Conservation (phyloP, 805 yeast genomes). For the Hanseniaspora guilliermondii region DNA sequence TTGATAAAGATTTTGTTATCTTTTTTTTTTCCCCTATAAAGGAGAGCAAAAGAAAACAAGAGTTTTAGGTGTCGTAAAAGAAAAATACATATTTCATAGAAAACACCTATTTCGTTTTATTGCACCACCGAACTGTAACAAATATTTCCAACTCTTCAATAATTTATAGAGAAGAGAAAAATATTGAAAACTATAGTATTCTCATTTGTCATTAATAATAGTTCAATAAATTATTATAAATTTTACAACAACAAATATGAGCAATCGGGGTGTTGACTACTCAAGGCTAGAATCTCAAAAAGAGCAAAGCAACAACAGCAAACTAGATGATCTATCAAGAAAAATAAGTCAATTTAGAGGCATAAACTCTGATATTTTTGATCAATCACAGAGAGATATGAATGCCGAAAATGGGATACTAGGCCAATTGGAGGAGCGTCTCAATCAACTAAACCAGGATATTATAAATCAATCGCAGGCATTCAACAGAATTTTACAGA, state of each 20-base stretch:
- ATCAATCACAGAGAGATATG: slow-evolving; percentile 10
- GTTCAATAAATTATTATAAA: background rate
- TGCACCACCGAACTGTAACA: no score
- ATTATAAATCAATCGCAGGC: slow-evolving; percentile 2
- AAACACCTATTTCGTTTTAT: no score
- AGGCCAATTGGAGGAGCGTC: slow-evolving; percentile 3
- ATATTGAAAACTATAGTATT: no score
- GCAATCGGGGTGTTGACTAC: slow-evolving; percentile 1
- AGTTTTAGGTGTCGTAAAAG: no score
- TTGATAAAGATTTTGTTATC: no score
- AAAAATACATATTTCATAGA: no score
- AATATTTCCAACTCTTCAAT: no score
- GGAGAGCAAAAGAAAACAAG: no score
- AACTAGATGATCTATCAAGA: slow-evolving; percentile 3
- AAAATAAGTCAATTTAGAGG: slow-evolving; percentile 9
- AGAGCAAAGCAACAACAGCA: slow-evolving; percentile 9
- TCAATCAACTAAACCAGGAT: background rate
- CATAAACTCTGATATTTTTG: slow-evolving; percentile 6
- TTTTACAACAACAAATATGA: background rate
- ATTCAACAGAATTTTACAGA: slow-evolving; percentile 1
- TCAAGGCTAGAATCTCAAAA: slow-evolving; percentile 10
- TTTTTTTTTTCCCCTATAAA: no score
- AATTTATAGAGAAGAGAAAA: no score
- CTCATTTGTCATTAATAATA: no score
- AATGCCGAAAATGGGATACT: slow-evolving; percentile 10